phyloP scores from a whole-genome alignment of 805 yeast genomes.

The Saturnispora silvae region DNA sequence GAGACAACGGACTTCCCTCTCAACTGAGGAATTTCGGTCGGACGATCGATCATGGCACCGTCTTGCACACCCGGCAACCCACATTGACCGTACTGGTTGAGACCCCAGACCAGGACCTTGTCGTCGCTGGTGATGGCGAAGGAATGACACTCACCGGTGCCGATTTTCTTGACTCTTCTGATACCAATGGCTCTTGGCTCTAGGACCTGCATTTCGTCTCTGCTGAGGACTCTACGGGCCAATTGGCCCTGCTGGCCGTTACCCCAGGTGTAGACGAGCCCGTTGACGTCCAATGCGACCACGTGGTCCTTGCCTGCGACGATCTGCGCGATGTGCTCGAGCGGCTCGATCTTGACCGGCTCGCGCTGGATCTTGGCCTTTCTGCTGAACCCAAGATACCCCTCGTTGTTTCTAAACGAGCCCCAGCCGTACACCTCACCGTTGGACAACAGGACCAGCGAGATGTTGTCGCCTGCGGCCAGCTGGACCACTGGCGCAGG shows the following conservation, averaged over 20 bases:
- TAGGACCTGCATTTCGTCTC: slow-evolving; percentile 59
- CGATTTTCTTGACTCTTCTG: slow-evolving; percentile 65
- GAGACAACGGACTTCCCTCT: slow-evolving; percentile 44
- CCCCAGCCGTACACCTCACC: slow-evolving; percentile 98
- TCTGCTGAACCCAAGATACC: slow-evolving; percentile 72
- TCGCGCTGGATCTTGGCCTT: slow-evolving; percentile 50
- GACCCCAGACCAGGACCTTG: slow-evolving; percentile 81
- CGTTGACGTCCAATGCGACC: slow-evolving; percentile 71
- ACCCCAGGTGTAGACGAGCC: slow-evolving; percentile 94
- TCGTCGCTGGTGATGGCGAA: slow-evolving; percentile 77
- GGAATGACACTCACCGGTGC: slow-evolving; percentile 92
- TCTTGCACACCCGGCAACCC: slow-evolving; percentile 75
- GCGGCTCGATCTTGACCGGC: slow-evolving; percentile 53
- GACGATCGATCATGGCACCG: slow-evolving; percentile 70
- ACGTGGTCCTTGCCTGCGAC: slow-evolving; percentile 93
- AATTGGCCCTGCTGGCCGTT: slow-evolving; percentile 89
- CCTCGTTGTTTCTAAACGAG: slow-evolving; percentile 89
- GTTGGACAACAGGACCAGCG: slow-evolving; percentile 65
- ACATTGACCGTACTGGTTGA: slow-evolving; percentile 95
- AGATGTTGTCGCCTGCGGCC: slow-evolving; percentile 86
- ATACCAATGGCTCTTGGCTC: slow-evolving; percentile 81
- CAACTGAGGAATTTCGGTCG: slow-evolving; percentile 62
- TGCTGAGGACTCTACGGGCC: slow-evolving; percentile 77
- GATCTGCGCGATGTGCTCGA: slow-evolving; percentile 65
- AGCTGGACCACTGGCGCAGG: slow-evolving; percentile 63